phyloP scores from a whole-genome alignment of 2,329 filamentous ascomycete genomes.

The Stagonosporopsis chrysanthemi region DNA sequence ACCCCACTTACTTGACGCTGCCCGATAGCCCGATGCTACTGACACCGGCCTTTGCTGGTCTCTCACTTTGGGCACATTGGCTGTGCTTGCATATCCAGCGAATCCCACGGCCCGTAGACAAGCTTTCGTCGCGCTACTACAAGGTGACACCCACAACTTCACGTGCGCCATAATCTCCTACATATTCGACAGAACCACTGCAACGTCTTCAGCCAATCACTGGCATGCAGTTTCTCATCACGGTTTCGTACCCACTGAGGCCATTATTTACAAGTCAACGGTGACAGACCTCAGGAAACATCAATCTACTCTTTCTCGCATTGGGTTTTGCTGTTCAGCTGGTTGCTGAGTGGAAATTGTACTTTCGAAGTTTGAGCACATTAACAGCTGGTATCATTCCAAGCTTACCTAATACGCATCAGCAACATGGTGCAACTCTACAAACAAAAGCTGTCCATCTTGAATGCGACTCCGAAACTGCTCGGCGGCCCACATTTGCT shows the following conservation, averaged over 20 bases:
- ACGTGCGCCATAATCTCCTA: conserved; percentile 31
- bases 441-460: conserved; percentile 48
- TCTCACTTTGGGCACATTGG: conserved; percentile 4
- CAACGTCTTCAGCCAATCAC: conserved; percentile 37
- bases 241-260: conserved; percentile 11
- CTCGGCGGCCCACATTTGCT: conserved; percentile 65
- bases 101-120: conserved; percentile 15
- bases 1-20: conserved; percentile 14
- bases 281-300: not conserved
- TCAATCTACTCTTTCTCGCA: not conserved
- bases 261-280: conserved; percentile 15
- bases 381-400: conserved; percentile 1
- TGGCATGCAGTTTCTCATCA: conserved; percentile 47
- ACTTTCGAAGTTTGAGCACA: conserved; percentile 7
- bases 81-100: conserved; percentile 9
- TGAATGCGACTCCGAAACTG: conserved; percentile 63
- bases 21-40: conserved; percentile 22
- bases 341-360: conserved; percentile 1
- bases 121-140: conserved; percentile 14
- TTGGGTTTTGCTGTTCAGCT: not conserved
- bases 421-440: conserved; percentile 37
- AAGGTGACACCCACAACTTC: conserved; percentile 26
- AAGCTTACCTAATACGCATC: conserved; percentile 22
- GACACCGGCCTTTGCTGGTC: conserved; percentile 2
- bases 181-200: conserved; percentile 29